Evolutionary conservation across 1,139 yeast genomes (phyloP), one percentile per base, ranked within the genome.

Genomic region (Pichia norvegensis): DNA sequence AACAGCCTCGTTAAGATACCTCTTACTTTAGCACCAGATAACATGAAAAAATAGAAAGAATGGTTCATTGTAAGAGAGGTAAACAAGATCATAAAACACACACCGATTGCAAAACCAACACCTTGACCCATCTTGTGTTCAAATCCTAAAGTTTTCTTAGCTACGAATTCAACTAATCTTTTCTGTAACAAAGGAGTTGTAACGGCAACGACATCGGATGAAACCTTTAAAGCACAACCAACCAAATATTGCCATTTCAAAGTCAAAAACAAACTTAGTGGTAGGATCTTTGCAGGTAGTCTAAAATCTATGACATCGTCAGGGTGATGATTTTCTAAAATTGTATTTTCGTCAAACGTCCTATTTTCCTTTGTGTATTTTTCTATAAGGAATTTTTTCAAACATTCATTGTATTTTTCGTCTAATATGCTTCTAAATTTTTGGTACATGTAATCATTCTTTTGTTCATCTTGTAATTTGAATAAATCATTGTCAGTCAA

Each of bases 11-110:
- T 79, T 41, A 85, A 62, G 1, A 82, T 75, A 1, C 85, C 74
- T 57, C 81, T 78, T 20, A 74, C 75, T 55, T 79, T 78, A 10
- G 84, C 83, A 52, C 94, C 95, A 14, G 81, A 72, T 56, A 75
- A 59, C 69, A 76, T 74, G 8, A 86, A 69, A 31, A 69, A 64
- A 55, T 78, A 76, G 55, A 84, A 76, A 59, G 73, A 78, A 57
- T 80, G 85, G 58, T 82, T 81, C 49, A 77, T 67, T 21, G 71
- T 59, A n/a, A 81, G 51, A 46, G 83, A 79, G 35, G 69, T 62
- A n/a, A 71, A 49, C 16, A 72, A 55, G 51, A 78, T 66, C 55
- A 79, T 61, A 4, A 68, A 53, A 35, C 77, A 67, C 23, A 75
- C 69, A 25, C 81, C 83, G 25, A 81, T 54, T 1, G 82, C 78